A percentile compares a stretch with the other conserved stretches of the same genome.
Conservation (phyloP, 495 filamentous ascomycete species). For the Penicillium herquei region DNA sequence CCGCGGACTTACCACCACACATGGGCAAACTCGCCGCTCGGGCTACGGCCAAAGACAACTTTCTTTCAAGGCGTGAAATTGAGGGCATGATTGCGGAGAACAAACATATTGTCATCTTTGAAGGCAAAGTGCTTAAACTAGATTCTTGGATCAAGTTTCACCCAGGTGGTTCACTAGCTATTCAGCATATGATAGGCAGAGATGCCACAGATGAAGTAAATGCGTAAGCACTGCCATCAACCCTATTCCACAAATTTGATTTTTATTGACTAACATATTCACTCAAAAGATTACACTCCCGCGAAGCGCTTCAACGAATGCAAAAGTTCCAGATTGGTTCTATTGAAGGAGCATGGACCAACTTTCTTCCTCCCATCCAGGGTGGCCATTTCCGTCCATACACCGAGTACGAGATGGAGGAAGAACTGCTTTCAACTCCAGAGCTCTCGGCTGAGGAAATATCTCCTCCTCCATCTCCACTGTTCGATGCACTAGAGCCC, state of each 20-base stretch:
- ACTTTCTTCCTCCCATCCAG: constrained; percentile 82
- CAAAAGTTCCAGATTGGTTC: constrained; percentile 70
- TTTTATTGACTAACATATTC: background rate
- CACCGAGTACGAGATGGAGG: background rate
- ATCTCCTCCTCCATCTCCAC: constrained; percentile 14
- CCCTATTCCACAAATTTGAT: background rate
- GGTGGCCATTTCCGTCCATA: constrained; percentile 60
- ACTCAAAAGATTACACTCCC: constrained; percentile 59
- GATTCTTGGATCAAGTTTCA: constrained; percentile 82
- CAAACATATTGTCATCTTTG: constrained; percentile 67
- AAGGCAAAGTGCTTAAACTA: constrained; percentile 70
- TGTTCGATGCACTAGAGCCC: constrained; percentile 11
- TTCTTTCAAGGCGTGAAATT: constrained; percentile 65
- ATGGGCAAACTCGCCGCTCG: constrained; percentile 7
- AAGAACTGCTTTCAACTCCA: background rate
- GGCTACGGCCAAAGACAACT: constrained; percentile 37
- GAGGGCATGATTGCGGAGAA: constrained; percentile 78
- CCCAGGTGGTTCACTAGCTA: constrained; percentile 80
- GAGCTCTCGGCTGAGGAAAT: constrained; percentile 11
- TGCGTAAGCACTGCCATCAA: constrained; percentile 34
- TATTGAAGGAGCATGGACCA: constrained; percentile 72
- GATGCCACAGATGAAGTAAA: constrained; percentile 90
- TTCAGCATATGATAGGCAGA: constrained; percentile 79
- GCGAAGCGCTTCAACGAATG: constrained; percentile 67
- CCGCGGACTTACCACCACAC: background rate